These are phyloP conservation scores for Trichosporon ovoides DNA, from an alignment of 1,284 basidiomycete species.

Conservation along the genomic window DNA sequence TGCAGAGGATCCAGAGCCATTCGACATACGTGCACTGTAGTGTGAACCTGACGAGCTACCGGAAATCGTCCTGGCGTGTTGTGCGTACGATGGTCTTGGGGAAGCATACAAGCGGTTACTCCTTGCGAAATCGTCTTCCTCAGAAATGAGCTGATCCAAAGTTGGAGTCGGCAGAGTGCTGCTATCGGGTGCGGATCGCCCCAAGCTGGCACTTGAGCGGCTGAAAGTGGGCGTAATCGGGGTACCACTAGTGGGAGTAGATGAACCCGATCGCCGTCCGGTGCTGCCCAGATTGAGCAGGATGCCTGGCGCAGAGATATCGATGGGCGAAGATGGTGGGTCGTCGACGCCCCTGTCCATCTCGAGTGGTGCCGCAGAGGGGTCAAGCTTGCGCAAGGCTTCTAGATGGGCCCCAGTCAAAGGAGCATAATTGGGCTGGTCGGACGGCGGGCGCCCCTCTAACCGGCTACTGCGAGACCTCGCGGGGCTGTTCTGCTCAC, in stretches of 20 bases:
- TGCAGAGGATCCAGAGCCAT: not conserved
- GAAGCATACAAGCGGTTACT: not conserved
- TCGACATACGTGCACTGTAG: not conserved
- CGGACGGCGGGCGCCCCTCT: not conserved
- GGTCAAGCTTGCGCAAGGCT: conserved; percentile 1
- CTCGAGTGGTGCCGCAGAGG: not conserved
- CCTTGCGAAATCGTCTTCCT: not conserved
- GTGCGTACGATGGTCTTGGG: not conserved
- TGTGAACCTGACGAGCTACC: not conserved
- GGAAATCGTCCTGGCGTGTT: not conserved
- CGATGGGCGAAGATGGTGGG: not conserved
- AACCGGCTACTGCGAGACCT: not conserved
- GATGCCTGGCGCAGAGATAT: not conserved
- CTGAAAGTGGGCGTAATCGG: not conserved
- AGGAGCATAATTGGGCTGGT: not conserved
- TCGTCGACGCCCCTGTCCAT: not conserved
- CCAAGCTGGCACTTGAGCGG: not conserved
- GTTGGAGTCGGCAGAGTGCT: not conserved
- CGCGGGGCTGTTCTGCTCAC: not conserved
- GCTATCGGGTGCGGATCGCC: not conserved
- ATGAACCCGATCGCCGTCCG: not conserved
- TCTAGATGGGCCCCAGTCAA: not conserved
- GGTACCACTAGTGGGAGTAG: not conserved
- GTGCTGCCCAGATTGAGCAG: not conserved
- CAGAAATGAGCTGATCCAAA: not conserved